phyloP scores from a whole-genome alignment of 2,329 filamentous ascomycete genomes.

The Geosmithia morbida region DNA sequence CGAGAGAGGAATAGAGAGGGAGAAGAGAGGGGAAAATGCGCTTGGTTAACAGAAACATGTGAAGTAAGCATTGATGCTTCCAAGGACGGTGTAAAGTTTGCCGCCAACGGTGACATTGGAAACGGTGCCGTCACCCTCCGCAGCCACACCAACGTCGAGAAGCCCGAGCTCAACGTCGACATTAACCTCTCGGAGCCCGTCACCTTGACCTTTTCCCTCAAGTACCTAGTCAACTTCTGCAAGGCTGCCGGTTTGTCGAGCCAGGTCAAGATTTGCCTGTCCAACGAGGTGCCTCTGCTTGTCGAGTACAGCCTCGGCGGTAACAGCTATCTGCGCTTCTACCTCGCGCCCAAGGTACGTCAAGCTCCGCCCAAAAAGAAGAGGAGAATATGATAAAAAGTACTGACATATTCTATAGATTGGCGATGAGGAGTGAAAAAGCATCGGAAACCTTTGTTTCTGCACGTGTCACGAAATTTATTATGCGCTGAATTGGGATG shows the following conservation, averaged over 20 bases:
- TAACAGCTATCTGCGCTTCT: slow-evolving; percentile 88
- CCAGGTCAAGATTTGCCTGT: slow-evolving; percentile 83
- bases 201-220: slow-evolving; percentile 90
- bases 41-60: background rate
- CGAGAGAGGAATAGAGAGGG: background rate
- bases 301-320: slow-evolving; percentile 79
- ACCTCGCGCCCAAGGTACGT: slow-evolving; percentile 89
- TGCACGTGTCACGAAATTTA: background rate
- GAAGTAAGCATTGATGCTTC: slow-evolving; percentile 86
- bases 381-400: background rate
- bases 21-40: background rate
- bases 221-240: slow-evolving; percentile 99
- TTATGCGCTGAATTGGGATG: slow-evolving; percentile 1
- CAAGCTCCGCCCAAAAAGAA: background rate
- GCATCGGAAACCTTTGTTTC: background rate
- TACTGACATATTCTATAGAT: slow-evolving; percentile 7
- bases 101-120: slow-evolving; percentile 86
- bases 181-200: slow-evolving; percentile 91
- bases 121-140: slow-evolving; percentile 88
- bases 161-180: slow-evolving; percentile 70
- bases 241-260: slow-evolving; percentile 78
- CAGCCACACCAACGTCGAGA: slow-evolving; percentile 77
- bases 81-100: slow-evolving; percentile 96
- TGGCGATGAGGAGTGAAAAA: slow-evolving; percentile 12
- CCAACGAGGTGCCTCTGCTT: slow-evolving; percentile 87